phyloP scores from a whole-genome alignment of 176 grass and related monocot genomes.

The Zoysia japonica region DNA sequence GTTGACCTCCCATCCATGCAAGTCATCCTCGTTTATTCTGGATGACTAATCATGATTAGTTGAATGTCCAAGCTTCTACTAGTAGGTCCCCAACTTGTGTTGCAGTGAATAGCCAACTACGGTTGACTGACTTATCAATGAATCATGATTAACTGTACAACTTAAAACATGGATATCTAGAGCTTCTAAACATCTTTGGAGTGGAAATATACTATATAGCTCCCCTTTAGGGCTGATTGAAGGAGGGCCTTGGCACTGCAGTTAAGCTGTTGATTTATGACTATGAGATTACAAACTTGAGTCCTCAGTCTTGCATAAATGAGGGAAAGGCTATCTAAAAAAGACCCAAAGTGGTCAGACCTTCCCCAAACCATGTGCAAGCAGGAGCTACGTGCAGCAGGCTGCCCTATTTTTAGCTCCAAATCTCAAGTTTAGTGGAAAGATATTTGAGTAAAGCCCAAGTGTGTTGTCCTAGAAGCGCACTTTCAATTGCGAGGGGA shows the following conservation, averaged over 20 bases:
- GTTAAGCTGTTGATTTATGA: no score
- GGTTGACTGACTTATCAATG: neutral
- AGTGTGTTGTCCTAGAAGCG: neutral
- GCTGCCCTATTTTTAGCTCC: no score
- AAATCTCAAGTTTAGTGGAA: neutral
- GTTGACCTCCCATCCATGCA: neutral
- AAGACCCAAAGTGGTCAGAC: no score
- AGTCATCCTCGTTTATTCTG: neutral
- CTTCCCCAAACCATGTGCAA: no score
- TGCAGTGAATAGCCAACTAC: neutral
- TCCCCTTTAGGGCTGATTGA: no score
- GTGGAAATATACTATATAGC: neutral
- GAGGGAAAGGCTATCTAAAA: no score
- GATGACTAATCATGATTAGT: neutral
- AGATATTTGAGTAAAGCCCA: neutral
- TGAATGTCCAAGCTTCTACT: neutral
- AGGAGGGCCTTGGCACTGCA: no score
- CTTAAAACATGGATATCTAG: neutral
- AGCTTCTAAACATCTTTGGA: neutral
- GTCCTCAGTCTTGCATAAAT: no score
- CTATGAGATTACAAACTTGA: no score
- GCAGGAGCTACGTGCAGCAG: no score
- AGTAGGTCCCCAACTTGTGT: neutral
- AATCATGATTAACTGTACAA: neutral
- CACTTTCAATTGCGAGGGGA: neutral